Base-by-base conservation (phyloP, 2,329 filamentous ascomycete genomes). In the Fusarium coicis region DNA sequence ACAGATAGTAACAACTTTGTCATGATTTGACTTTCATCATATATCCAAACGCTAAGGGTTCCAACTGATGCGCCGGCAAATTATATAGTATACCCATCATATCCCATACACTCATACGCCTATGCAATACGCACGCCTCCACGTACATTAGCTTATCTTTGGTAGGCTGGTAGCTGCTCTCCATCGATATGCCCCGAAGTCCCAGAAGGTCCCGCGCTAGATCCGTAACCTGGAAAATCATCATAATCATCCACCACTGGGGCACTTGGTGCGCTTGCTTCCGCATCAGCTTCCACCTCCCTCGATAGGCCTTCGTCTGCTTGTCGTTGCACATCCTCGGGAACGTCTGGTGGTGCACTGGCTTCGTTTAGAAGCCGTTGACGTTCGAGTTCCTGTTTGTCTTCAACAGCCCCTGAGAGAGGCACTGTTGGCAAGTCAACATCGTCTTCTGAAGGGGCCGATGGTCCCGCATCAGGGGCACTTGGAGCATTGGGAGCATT, bases 381-480 rank as follows among this genome's bases (percentile, higher is more conserved):
- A 26, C 91, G 86, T 79, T 95, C 93, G 11, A 94, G 84, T 79
- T 97, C 94, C 75, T 92, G 90, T 80, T 97, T 96, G 80, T 97
- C 95, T 62, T 96, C 93, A 19, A 58, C 66, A 10, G 55, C 40
- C 18, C 61, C 70, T 15, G 82, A 84, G 7, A 83, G 70, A 28
- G 79, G 70, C 71, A 80, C 74, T 10, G 74, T 74, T 30, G 64
- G 74, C 15, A 62, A 74, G 28, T 63, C 77, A 9, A 89, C 57
- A 12, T 87, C 85, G 23, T 85, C 84, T n/a, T 85, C 77, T 1
- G 85, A 84, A 5, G 84, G 88, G 5, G 82, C 86, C 10, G 84
- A 85, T 10, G 84, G 83, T 6, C 74, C 82, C 10, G 65, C 67
- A 23, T 56, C 56, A 4, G 69, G 63, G 9, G 60, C 69, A 23